Evolutionary conservation across 192 early-diverging fungal species (phyloP).

Genomic region (Coemansia sp.): DNA sequence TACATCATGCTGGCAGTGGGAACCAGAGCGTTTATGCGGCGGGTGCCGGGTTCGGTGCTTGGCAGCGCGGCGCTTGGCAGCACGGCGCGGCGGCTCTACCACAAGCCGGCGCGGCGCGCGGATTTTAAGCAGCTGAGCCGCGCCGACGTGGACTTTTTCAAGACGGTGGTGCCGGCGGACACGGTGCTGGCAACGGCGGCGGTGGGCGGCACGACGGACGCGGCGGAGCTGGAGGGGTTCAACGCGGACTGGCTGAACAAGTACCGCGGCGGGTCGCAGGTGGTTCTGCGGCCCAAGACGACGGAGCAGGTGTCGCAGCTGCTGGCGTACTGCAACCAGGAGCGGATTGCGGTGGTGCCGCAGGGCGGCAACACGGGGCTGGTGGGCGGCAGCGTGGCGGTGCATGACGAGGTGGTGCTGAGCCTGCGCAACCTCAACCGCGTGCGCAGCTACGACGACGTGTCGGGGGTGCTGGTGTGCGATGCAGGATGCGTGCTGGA

Average conservation of each 20-base stretch:
- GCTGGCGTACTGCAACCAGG: constrained; percentile 80
- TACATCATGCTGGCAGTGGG: too few species aligned
- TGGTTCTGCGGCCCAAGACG: constrained; percentile 84
- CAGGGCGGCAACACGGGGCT: constrained; percentile 99
- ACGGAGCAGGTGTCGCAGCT: constrained; percentile 79
- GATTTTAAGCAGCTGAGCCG: constrained; percentile 53
- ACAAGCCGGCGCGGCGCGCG: constrained; percentile 28
- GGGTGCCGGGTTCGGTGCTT: too few species aligned
- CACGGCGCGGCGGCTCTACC: constrained; percentile 6
- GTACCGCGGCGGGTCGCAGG: constrained; percentile 75
- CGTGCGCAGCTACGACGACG: constrained; percentile 67
- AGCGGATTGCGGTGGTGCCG: constrained; percentile 86
- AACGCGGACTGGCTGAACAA: constrained; percentile 95
- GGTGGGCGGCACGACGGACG: constrained; percentile 37
- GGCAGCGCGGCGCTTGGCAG: too few species aligned
- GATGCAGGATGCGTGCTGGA: constrained; percentile 95
- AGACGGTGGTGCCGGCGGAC: constrained; percentile 45
- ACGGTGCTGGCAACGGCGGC: constrained; percentile 43
- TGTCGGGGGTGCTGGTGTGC: constrained; percentile 81
- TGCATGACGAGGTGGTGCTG: constrained; percentile 93
- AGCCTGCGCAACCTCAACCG: constrained; percentile 74
- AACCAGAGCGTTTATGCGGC: too few species aligned
- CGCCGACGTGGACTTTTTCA: constrained; percentile 60
- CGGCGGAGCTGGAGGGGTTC: constrained; percentile 62
- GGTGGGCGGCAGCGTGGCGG: constrained; percentile 91